Base-by-base conservation (phyloP, 2,329 filamentous ascomycete species). In the Thielaviopsis punctulata region DNA sequence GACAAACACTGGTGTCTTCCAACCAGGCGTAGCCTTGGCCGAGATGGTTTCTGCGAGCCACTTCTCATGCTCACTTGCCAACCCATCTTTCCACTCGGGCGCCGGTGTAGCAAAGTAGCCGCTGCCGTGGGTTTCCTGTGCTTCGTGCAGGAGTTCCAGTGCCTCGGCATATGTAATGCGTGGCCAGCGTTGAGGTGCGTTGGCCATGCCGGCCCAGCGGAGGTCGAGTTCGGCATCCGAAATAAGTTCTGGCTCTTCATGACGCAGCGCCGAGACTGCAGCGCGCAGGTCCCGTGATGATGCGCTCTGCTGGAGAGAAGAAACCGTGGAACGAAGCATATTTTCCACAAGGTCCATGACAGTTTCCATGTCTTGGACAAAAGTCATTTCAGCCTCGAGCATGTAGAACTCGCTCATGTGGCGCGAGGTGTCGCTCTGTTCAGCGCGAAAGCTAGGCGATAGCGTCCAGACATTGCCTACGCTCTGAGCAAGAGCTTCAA, bases 321-420 rank as follows among this genome's bases (percentile, higher is more conserved):
- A 67, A 54, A 61, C 61, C 58, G 76, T 58, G 63, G 70, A 69
- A 43, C 77, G 77, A 49, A 95, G 70, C 74, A 95, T 80, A 52
- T 80, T 72, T 64, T 96, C 87, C 2, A 87, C 76, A n/a, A 90
- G 65, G 53, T 81, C 72, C 76, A 94, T 92, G 59, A 98, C 72
- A 23, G 75, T 69, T 25, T 75, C 69, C 58, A 95, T 71, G 57
- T 79, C 69, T 46, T 84, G 73, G 43, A 82, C 76, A 63, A 95
- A 95, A 60, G 80, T 82, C 63, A 89, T 71, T 65, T 98, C 92
- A 15, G 82, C 89, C 66, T 98, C 92, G 2, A 98, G 76, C 92
- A 98, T 96, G 68, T 96, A 96, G 62, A 98, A 96, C 63, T 98
- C 92, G 69, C 87, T 95, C 56, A 98, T 72, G 66, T 98, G 92